Conservation (phyloP, 768 basidiomycete genomes). For the Suillus luteus region DNA sequence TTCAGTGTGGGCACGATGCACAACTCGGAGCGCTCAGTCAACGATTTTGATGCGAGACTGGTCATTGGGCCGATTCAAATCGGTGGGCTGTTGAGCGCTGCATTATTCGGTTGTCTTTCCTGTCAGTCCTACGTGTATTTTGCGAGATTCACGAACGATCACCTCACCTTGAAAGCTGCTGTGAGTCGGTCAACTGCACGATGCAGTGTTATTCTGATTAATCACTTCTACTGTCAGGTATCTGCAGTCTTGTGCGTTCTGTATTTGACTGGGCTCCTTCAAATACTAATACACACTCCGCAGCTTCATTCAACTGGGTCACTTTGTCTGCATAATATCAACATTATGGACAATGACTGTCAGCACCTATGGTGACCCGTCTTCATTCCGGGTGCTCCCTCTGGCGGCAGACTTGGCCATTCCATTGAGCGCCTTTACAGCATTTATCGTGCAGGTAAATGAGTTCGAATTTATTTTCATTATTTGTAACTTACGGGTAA, state of each 20-base stretch:
- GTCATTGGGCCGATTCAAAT: constrained; percentile 19
- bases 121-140: constrained; percentile 18
- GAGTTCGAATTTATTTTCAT: not conserved
- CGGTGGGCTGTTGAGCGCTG: constrained; percentile 13
- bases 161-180: constrained; percentile 1
- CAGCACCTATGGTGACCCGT: constrained; percentile 1
- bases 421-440: not conserved
- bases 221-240: constrained; percentile 4
- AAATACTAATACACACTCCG: not conserved
- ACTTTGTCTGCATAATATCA: constrained; percentile 7
- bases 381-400: constrained; percentile 2
- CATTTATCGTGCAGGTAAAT: constrained; percentile 8
- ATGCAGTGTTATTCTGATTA: not conserved
- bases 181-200: not conserved
- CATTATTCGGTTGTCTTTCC: constrained; percentile 18
- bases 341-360: constrained; percentile 12
- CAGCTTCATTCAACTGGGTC: constrained; percentile 8
- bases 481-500: not conserved
- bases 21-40: not conserved
- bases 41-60: not conserved
- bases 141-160: constrained; percentile 10
- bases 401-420: constrained; percentile 7
- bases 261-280: not conserved
- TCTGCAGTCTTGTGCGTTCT: not conserved
- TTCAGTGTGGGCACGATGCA: not conserved